phyloP scores from a whole-genome alignment of 768 basidiomycete species.

The Cantharellus cinnabarinus region DNA sequence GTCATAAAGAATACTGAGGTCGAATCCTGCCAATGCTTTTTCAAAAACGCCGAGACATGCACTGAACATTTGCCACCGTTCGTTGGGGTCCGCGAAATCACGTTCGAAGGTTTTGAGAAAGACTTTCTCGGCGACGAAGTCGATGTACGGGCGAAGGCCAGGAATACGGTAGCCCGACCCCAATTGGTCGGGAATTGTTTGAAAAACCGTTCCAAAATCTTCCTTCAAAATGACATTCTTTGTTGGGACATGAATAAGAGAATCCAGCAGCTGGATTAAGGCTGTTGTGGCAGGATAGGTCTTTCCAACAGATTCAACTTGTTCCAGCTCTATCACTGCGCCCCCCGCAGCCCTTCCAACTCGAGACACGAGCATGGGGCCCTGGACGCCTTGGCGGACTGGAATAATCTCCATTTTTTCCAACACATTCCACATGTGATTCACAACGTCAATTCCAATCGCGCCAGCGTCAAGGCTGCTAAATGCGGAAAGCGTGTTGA shows the following conservation, averaged over 20 bases:
- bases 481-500: conserved; percentile 65
- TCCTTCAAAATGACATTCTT: conserved; percentile 40
- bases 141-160: conserved; percentile 61
- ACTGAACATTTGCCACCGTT: conserved; percentile 77
- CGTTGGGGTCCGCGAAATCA: conserved; percentile 52
- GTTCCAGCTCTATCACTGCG: conserved; percentile 71
- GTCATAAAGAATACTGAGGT: conserved; percentile 41
- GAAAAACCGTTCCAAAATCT: conserved; percentile 36
- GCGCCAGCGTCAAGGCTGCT: conserved; percentile 59
- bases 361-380: conserved; percentile 27
- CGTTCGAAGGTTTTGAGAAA: conserved; percentile 56
- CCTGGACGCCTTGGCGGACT: conserved; percentile 13
- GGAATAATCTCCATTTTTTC: conserved; percentile 51
- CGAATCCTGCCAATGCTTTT: conserved; percentile 59
- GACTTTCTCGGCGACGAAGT: conserved; percentile 82
- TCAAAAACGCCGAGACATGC: conserved; percentile 71
- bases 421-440: conserved; percentile 65
- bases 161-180: conserved; percentile 65
- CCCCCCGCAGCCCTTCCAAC: conserved; percentile 41
- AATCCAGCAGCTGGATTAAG: conserved; percentile 62
- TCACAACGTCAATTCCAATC: conserved; percentile 59
- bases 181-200: conserved; percentile 60
- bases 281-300: conserved; percentile 79
- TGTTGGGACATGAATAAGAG: conserved; percentile 69
- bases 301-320: conserved; percentile 58